Conservation (phyloP, 345 rosid species). For the Murraya koenigii region DNA sequence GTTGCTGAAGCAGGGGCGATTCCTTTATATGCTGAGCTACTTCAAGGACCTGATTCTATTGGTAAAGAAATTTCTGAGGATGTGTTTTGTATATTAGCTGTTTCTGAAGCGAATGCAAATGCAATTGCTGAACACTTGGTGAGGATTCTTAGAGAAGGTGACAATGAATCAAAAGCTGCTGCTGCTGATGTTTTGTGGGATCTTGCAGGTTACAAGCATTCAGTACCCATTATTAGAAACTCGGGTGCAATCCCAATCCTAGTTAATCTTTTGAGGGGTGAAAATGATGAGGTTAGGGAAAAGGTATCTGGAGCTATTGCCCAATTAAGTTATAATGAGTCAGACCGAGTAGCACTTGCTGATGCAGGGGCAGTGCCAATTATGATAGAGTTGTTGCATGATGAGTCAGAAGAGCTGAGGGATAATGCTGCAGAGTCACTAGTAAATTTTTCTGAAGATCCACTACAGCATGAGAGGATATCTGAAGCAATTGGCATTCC, state of each 20-base stretch:
- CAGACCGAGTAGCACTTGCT: slow-evolving; percentile 41
- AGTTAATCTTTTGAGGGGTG: slow-evolving; percentile 43
- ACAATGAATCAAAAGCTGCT: slow-evolving; percentile 41
- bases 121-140: slow-evolving; percentile 47
- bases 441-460: slow-evolving; percentile 47
- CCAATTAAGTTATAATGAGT: slow-evolving; percentile 46
- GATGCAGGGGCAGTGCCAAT: slow-evolving; percentile 38
- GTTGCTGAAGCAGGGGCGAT: slow-evolving; percentile 57
- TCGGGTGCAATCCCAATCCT: slow-evolving; percentile 56
- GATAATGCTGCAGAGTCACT: slow-evolving; percentile 55
- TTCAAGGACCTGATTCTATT: slow-evolving; percentile 38
- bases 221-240: slow-evolving; percentile 45
- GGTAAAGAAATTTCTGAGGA: slow-evolving; percentile 66
- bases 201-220: slow-evolving; percentile 49
- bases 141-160: slow-evolving; percentile 60
- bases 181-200: slow-evolving; percentile 65
- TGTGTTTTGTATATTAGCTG: slow-evolving; percentile 53
- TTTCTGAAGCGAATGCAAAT: slow-evolving; percentile 52
- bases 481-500: slow-evolving; percentile 36
- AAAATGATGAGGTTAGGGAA: slow-evolving; percentile 41
- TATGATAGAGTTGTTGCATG: slow-evolving; percentile 40
- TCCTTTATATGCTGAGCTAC: slow-evolving; percentile 60
- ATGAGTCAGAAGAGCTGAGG: slow-evolving; percentile 47
- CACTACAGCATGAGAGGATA: slow-evolving; percentile 24
- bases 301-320: slow-evolving; percentile 48